phyloP scores from a whole-genome alignment of 2,329 filamentous ascomycete genomes.

The Calonectria pseudoreteaudii region DNA sequence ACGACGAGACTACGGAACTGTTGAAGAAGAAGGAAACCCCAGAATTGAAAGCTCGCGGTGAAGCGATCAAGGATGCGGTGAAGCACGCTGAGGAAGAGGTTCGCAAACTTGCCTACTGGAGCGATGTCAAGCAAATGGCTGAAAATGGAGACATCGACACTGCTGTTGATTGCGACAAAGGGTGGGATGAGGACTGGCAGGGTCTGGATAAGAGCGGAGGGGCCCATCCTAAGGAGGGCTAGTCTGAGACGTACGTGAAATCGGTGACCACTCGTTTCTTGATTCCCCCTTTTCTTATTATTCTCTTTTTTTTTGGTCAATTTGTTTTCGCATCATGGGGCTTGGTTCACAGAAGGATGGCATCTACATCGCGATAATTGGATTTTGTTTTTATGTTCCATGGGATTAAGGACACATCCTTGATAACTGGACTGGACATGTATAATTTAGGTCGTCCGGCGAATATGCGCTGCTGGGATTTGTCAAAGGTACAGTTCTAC shows the following conservation, averaged over 20 bases:
- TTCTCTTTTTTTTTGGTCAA: constrained; percentile 13
- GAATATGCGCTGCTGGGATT: constrained; percentile 1
- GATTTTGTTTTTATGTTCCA: neutral
- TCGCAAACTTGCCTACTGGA: constrained; percentile 87
- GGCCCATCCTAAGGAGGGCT: constrained; percentile 46
- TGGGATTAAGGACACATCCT: neutral
- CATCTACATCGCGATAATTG: neutral
- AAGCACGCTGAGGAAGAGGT: constrained; percentile 85
- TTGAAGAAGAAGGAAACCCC: constrained; percentile 53
- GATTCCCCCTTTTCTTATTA: neutral
- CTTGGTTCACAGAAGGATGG: neutral
- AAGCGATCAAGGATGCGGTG: constrained; percentile 79
- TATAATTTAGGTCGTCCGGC: neutral
- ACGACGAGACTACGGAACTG: constrained; percentile 55
- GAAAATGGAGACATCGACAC: constrained; percentile 60
- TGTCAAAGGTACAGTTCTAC: neutral
- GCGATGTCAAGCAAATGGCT: constrained; percentile 80
- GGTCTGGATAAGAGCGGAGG: constrained; percentile 67
- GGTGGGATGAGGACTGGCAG: constrained; percentile 57
- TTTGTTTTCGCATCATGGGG: constrained; percentile 12
- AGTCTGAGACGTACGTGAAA: constrained; percentile 33
- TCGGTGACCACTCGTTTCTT: neutral
- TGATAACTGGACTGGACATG: neutral
- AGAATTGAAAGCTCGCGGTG: constrained; percentile 59
- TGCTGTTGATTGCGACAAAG: constrained; percentile 54